Evolutionary conservation across 371 early-diverging fungal species (phyloP), one percentile per base, ranked within the genome.

Genomic region (Ordospora pajunii): DNA sequence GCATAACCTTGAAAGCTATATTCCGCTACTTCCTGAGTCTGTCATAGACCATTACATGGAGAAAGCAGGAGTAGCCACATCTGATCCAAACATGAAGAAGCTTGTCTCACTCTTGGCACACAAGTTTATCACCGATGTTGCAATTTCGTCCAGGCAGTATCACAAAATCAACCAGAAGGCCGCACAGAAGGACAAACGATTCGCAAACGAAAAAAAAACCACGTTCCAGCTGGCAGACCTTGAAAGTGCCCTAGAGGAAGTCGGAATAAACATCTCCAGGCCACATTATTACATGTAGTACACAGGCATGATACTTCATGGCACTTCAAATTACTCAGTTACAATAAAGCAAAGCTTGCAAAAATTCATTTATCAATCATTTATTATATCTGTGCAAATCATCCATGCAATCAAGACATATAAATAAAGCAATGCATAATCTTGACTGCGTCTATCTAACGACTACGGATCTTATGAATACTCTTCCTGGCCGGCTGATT

Each of bases 21-120:
- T 63, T 37, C 86, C 85, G 11, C 44, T 86, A 7, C 78, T 97
- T 78, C 99, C 99, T 43, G 97, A 97, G 79, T 90, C 90, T 40
- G 91, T 95, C 10, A 91, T 93, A 22, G 96, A 96, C 78, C 91
- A 94, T 83, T 93, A 93, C 80, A 84, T 96, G 49, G 88, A 90
- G 45, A 87, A 90, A 79, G 89, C 93, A 2, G 99, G 97, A 3
- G 91, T 97, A 70, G 89, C 91, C 51, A 92, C 91, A 77, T 89
- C 89, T 11, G 83, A 86, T 48, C 76, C 66, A 17, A 75, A 76
- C 64, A 54, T 82, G 19, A 85, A 83, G 66, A 85, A 85, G 72
- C 48, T 76, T 6, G 72, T 85, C 52, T 78, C 85, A 22, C 76
- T 85, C 0, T 37, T 85, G 58, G 70, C 82, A 6, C 85, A 85